These are phyloP conservation scores for Coemansia sp. DNA, from an alignment of 192 early-diverging fungal species.

Conservation along the genomic window DNA sequence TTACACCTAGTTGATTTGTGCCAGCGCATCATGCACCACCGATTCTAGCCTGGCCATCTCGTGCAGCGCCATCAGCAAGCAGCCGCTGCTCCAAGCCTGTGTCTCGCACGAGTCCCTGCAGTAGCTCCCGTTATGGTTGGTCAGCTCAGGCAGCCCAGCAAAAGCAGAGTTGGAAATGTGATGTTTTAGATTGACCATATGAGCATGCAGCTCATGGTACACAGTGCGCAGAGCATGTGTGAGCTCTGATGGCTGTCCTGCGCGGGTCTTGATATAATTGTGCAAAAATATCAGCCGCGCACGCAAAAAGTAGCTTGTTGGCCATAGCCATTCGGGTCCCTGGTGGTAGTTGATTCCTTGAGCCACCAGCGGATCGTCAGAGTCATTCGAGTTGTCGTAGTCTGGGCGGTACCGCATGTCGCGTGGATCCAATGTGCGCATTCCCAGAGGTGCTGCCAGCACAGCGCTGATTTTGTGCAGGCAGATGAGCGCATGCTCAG, in stretches of 20 bases:
- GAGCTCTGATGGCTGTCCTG: neutral
- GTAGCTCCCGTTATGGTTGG: slow-evolving; percentile 77
- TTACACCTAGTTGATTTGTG: neutral
- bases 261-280: slow-evolving; percentile 15
- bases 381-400: slow-evolving; percentile 93
- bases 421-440: slow-evolving; percentile 91
- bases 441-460: slow-evolving; percentile 83
- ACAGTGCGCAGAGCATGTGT: slow-evolving; percentile 60
- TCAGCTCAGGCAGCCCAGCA: slow-evolving; percentile 94
- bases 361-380: slow-evolving; percentile 75
- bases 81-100: slow-evolving; percentile 80
- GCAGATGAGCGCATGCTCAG: slow-evolving; percentile 67
- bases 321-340: slow-evolving; percentile 98
- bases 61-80: slow-evolving; percentile 43
- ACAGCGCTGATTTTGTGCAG: slow-evolving; percentile 66
- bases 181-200: slow-evolving; percentile 64
- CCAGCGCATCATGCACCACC: slow-evolving; percentile 30
- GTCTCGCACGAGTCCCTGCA: slow-evolving; percentile 87
- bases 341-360: slow-evolving; percentile 99
- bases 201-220: slow-evolving; percentile 68
- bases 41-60: slow-evolving; percentile 33
- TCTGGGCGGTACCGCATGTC: slow-evolving; percentile 92
- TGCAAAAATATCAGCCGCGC: slow-evolving; percentile 75
- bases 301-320: slow-evolving; percentile 82
- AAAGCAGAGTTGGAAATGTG: slow-evolving; percentile 68